These are phyloP conservation scores for Epichloe hybrida DNA, from an alignment of 2,329 filamentous ascomycete species.

Conservation along the genomic window DNA sequence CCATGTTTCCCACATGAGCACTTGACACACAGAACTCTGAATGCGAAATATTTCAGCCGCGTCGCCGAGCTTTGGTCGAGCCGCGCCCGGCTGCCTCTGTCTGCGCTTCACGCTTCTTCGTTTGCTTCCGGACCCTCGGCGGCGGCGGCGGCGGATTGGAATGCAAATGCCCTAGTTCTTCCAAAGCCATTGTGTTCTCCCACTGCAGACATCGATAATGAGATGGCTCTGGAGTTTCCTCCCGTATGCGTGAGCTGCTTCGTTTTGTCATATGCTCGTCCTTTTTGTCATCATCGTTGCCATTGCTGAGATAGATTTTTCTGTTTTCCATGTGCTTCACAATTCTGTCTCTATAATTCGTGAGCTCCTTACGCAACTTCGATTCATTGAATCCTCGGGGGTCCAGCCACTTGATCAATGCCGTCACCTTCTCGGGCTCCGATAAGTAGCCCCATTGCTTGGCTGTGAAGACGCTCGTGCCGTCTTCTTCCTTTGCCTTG, in stretches of 20 bases:
- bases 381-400: slow-evolving; percentile 73
- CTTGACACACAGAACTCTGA: neutral
- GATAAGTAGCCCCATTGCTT: slow-evolving; percentile 86
- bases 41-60: slow-evolving; percentile 6
- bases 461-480: slow-evolving; percentile 63
- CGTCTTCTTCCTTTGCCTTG: slow-evolving; percentile 73
- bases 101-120: slow-evolving; percentile 34
- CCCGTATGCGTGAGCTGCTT: slow-evolving; percentile 32
- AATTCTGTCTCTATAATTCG: slow-evolving; percentile 63
- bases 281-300: slow-evolving; percentile 23
- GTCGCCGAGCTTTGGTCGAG: slow-evolving; percentile 18
- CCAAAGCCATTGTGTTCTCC: slow-evolving; percentile 43
- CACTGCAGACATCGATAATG: slow-evolving; percentile 38
- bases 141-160: slow-evolving; percentile 40
- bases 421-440: slow-evolving; percentile 63
- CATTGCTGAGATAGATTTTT: slow-evolving; percentile 47
- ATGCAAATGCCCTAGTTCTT: slow-evolving; percentile 44
- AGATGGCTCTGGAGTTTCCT: slow-evolving; percentile 33
- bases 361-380: slow-evolving; percentile 77
- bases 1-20: neutral
- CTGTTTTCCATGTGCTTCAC: slow-evolving; percentile 68
- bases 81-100: slow-evolving; percentile 16
- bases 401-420: slow-evolving; percentile 79
- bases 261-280: slow-evolving; percentile 23
- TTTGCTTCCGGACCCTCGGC: slow-evolving; percentile 35